Evolutionary conservation across 169 alveolate species (phyloP).

Genomic region (Eimeria acervulina): DNA sequence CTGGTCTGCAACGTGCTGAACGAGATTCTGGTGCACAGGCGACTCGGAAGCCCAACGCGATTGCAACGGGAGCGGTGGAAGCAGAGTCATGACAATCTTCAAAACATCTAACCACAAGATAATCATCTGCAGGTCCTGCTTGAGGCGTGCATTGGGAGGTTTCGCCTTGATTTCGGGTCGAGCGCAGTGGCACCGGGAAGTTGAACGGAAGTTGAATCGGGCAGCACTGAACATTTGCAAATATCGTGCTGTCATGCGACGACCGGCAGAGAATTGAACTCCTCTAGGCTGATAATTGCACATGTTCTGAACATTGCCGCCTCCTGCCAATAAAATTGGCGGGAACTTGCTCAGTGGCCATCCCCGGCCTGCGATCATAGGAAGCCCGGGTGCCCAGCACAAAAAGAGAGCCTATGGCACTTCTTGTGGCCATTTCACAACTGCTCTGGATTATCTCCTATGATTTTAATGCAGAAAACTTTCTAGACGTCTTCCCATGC

Average conservation of each 20-base stretch:
- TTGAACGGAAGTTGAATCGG: not conserved
- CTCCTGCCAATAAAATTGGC: not conserved
- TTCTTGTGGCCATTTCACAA: not conserved
- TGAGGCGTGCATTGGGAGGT: not conserved
- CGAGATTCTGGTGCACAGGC: not conserved
- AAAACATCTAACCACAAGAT: not conserved
- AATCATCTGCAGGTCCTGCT: not conserved
- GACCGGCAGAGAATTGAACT: not conserved
- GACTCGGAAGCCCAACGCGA: not conserved
- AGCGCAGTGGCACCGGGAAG: not conserved
- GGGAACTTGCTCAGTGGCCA: not conserved
- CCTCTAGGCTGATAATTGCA: not conserved
- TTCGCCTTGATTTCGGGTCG: not conserved
- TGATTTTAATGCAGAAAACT: not conserved
- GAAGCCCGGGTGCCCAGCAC: not conserved
- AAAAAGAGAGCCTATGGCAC: not conserved
- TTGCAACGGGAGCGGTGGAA: not conserved
- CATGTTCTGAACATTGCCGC: not conserved
- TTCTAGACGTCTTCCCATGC: not conserved
- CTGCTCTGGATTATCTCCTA: not conserved
- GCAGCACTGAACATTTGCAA: not conserved
- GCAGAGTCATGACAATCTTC: not conserved
- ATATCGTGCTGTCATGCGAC: not conserved
- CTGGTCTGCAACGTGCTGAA: not conserved
- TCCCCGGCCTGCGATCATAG: not conserved